Evolutionary conservation across 441 rosid species (phyloP), one percentile per base, ranked within the genome.

Genomic region (Adansonia rubrostipa): DNA sequence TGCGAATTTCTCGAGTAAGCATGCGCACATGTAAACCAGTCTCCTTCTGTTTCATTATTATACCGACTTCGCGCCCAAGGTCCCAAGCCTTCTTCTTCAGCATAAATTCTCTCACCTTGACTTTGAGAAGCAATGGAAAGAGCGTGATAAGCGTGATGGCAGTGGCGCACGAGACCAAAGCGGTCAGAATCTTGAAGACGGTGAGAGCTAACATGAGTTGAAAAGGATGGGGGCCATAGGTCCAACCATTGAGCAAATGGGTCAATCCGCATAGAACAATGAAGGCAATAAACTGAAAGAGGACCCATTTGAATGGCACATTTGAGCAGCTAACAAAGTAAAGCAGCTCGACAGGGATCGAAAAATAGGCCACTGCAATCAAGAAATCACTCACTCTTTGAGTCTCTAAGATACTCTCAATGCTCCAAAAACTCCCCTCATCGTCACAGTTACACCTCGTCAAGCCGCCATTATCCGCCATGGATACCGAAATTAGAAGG

Each of bases 281-380:
- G 92, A 96, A 94, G 77, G 99, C 94, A 19, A 94, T 96, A 87
- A 96, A 96, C 82, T 96, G 87, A 77, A 89, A 84, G 20, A 96
- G 96, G 50, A 96, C 99, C 98, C 98, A 96, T 89, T 94, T 96
- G 89, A 96, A 96, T 6, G 99, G 99, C 6, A 96, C 80, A 50
- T 90, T 93, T 19, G 98, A 93, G 86, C 97, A 96, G 89, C 99
- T 96, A 50, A 96, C 90, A 74, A 94, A 96, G 91, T 96, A 96
- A 22, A 96, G 94, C 80, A 96, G 82, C 82, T 94, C 99, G 67
- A 96, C 83, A 0, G 99, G 98, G 82, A 96, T 96, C 0, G 99
- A 96, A 82, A 96, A 96, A 75, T 96, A 96, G 14, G 99, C 99
- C 45, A 94, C 94, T 0, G 98, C 98, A 51, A 96, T 96, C 88